Conservation (phyloP, 2,329 filamentous ascomycete genomes). For the Colletotrichum paranaense region DNA sequence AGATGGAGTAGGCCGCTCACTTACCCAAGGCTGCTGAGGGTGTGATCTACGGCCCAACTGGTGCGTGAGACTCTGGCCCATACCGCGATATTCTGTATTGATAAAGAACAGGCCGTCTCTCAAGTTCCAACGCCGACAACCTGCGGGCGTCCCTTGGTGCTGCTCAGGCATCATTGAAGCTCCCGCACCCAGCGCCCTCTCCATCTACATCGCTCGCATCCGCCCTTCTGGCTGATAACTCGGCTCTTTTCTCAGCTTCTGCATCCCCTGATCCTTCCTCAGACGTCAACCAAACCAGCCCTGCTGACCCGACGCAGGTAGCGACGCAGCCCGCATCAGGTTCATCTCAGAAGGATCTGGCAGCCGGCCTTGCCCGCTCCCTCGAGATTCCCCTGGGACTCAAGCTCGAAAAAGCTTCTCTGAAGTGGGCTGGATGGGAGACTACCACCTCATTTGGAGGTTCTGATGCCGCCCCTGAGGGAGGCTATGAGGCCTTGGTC, state of each 20-base stretch:
- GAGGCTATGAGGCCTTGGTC: conserved; percentile 29
- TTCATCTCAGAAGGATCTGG: conserved; percentile 14
- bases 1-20: conserved; percentile 21
- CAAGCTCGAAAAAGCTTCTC: conserved; percentile 32
- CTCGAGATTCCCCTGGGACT: conserved; percentile 31
- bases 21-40: conserved; percentile 28
- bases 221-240: conserved; percentile 18
- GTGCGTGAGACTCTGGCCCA: background rate
- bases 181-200: conserved; percentile 19
- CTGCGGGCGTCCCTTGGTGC: conserved; percentile 24
- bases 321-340: background rate
- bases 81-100: background rate
- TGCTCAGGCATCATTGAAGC: conserved; percentile 28
- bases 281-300: background rate
- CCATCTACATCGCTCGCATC: conserved; percentile 27
- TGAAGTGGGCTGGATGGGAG: conserved; percentile 34
- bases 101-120: conserved; percentile 20
- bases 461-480: conserved; percentile 31
- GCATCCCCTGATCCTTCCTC: background rate
- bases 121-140: conserved; percentile 16
- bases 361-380: conserved; percentile 26
- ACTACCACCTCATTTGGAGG: conserved; percentile 20
- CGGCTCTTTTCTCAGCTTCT: conserved; percentile 7
- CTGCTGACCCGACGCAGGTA: background rate
- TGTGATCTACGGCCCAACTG: conserved; percentile 26